phyloP scores from a whole-genome alignment of 768 basidiomycete genomes.

The Trametes punicea region DNA sequence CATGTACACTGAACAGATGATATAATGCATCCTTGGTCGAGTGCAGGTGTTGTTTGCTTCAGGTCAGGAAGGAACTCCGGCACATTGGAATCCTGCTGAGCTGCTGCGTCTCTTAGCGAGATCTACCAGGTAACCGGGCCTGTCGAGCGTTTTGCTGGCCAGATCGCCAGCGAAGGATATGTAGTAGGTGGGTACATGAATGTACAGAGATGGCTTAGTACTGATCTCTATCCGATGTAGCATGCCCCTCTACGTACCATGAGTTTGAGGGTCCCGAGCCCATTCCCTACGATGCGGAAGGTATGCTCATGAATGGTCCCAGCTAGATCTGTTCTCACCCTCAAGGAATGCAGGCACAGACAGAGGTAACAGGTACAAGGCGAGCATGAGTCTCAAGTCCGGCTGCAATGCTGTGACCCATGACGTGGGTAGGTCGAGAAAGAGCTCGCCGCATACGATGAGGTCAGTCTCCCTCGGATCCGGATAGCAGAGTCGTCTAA shows the following conservation, averaged over 20 bases:
- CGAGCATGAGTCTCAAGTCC: conserved; percentile 17
- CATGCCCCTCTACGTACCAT: conserved; percentile 84
- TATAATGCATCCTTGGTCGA: conserved; percentile 60
- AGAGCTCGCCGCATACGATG: conserved; percentile 81
- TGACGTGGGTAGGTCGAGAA: conserved; percentile 73
- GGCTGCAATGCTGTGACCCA: neutral
- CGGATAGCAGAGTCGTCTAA: too few relatives aligned
- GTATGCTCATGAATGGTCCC: conserved; percentile 32
- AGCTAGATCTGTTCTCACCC: neutral
- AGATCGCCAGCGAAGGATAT: conserved; percentile 84
- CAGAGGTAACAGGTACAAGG: conserved; percentile 92
- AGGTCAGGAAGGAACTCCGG: conserved; percentile 42
- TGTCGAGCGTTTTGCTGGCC: conserved; percentile 87
- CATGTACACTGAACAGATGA: conserved; percentile 44
- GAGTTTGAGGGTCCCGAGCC: conserved; percentile 89
- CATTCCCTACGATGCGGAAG: conserved; percentile 85
- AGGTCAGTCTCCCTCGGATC: conserved; percentile 43
- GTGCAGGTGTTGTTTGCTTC: conserved; percentile 76
- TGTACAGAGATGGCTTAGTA: neutral
- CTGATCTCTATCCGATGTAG: conserved; percentile 34
- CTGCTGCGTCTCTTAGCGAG: conserved; percentile 50
- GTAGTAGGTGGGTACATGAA: conserved; percentile 59
- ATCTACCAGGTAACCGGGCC: conserved; percentile 97
- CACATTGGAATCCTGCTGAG: neutral
- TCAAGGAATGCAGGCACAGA: conserved; percentile 57